These are phyloP conservation scores for Ligustrum vulgare DNA, from an alignment of 257 asterid genomes.

Conservation along the genomic window DNA sequence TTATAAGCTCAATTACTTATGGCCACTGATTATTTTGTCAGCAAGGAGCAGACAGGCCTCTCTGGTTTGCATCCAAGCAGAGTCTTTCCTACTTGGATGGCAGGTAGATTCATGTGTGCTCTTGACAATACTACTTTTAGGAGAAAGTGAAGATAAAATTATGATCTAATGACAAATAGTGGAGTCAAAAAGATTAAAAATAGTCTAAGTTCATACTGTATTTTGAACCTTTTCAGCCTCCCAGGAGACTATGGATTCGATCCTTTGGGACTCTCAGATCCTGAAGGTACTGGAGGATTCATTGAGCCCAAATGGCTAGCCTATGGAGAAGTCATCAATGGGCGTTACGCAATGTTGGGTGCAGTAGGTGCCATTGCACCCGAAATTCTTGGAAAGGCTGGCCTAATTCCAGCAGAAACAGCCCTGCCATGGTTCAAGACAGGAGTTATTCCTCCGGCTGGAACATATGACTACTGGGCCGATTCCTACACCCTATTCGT, in stretches of 20 bases:
- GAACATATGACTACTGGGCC: conserved; percentile 92
- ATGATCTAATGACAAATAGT: not conserved
- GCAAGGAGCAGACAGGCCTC: conserved; percentile 81
- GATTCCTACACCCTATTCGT: conserved; percentile 81
- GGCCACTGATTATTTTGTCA: conserved; percentile 31
- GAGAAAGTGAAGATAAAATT: too few species aligned
- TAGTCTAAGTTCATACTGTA: too few species aligned
- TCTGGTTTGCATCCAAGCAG: conserved; percentile 84
- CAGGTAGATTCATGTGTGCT: conserved; percentile 36
- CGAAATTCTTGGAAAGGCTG: conserved; percentile 77
- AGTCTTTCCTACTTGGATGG: conserved; percentile 87
- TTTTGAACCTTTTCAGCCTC: conserved; percentile 49
- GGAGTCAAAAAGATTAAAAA: not conserved
- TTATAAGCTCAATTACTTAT: not conserved
- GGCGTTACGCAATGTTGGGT: conserved; percentile 86
- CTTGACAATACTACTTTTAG: not conserved
- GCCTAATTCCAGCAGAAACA: conserved; percentile 78
- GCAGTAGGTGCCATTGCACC: conserved; percentile 88
- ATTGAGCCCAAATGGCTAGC: conserved; percentile 94
- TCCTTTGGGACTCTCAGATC: conserved; percentile 90
- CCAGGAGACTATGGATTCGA: conserved; percentile 96
- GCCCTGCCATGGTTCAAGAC: conserved; percentile 97
- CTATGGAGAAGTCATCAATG: conserved; percentile 82
- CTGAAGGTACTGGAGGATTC: conserved; percentile 92
- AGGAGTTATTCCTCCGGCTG: conserved; percentile 93